Base-by-base conservation (phyloP, 139 green algal genomes). In the Nannochloris sp. region DNA sequence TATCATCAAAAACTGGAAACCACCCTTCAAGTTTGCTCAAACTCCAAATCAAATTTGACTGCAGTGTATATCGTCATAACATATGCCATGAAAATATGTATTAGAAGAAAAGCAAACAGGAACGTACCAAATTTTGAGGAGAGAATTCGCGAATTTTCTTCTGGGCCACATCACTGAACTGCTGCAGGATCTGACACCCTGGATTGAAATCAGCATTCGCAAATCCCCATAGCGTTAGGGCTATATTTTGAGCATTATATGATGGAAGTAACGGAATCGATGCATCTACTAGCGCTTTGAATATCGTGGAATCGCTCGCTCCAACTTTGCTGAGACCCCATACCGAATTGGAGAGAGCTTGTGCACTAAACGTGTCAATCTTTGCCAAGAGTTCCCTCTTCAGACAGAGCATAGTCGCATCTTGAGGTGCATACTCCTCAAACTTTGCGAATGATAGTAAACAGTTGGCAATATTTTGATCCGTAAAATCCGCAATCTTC, bases 261-360 rank as follows among this genome's bases (percentile, higher is more conserved):
- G 78, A 65, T n/a, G 59, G 46, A 59, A 84, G 56, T 25, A 55
- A 60, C 9, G 12, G 26, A 26, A 56, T 26, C 4, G 67, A 70
- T 26, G 51, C 56, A 36, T 29, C 49, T 3, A 51, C 78, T 6
- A 81, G 53, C 1, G 45, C 49, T 30, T 72, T 66, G 63, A 84
- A 68, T 59, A 84, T 45, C 48, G 67, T 51, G 2, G 40, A 28
- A 40, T 79, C 40, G 30, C 55, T 4, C 40, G 77, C 53, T n/a
- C 57, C 71, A 55, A 88, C 66, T 61, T 80, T 85, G 49, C 55
- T 68, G 31, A 84, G 71, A 8, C 68, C 80, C 82, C 82, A 88
- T 26, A 82, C 29, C 5, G 77, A 82, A 68, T 88, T 88, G 58
- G 61, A 70, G 30, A 88, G 65, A 5, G 72, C 72, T 73, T 88